Conservation (phyloP, 306 rosid species). For the Vachellia pachyceras region DNA sequence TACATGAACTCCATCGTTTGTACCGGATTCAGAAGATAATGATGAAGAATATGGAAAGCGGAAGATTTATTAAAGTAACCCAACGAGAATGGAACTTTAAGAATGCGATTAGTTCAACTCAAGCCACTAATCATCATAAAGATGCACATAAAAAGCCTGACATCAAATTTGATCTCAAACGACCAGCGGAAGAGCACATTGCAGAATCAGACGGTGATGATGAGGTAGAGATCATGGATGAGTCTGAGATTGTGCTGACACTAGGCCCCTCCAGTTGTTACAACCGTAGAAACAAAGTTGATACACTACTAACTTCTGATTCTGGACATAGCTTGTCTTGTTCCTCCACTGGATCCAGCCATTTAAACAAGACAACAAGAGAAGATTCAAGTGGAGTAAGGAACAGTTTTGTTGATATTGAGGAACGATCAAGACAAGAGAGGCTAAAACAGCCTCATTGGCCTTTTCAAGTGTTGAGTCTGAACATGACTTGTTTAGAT, state of each 20-base stretch:
- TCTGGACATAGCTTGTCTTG: constrained; percentile 82
- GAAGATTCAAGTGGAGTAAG: constrained; percentile 49
- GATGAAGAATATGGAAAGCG: constrained; percentile 65
- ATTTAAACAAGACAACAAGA: constrained; percentile 57
- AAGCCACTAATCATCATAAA: constrained; percentile 37
- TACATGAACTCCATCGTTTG: constrained; percentile 85
- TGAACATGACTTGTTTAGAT: constrained; percentile 65
- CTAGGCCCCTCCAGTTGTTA: constrained; percentile 83
- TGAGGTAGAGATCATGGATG: constrained; percentile 66
- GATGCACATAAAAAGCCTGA: constrained; percentile 43
- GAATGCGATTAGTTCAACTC: constrained; percentile 55
- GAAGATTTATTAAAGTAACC: constrained; percentile 43
- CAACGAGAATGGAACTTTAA: constrained; percentile 55
- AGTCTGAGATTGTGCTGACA: constrained; percentile 83
- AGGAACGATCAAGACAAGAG: constrained; percentile 65
- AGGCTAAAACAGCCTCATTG: constrained; percentile 79
- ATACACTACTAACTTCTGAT: constrained; percentile 66
- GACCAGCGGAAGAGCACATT: constrained; percentile 56
- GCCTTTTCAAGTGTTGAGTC: constrained; percentile 85
- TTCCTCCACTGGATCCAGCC: constrained; percentile 84
- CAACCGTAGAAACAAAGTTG: constrained; percentile 60
- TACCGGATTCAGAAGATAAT: constrained; percentile 79
- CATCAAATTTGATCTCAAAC: constrained; percentile 67
- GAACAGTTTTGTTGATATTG: constrained; percentile 51
- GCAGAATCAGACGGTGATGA: constrained; percentile 55